Evolutionary conservation across 495 filamentous ascomycete genomes (phyloP).

Genomic region (Penicillium longicatenatum): DNA sequence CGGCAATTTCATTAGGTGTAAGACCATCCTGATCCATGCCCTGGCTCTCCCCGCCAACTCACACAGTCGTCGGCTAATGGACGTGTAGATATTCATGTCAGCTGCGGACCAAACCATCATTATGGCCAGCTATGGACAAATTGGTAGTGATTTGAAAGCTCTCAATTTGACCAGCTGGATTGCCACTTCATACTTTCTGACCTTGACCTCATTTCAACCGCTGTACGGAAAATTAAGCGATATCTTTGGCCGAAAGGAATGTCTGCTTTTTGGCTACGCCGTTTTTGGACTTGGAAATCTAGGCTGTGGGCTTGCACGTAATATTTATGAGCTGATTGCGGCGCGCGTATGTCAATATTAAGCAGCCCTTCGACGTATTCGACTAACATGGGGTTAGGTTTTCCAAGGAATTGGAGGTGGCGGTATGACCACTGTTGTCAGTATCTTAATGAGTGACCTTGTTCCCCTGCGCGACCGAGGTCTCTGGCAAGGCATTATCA

Average conservation of each 20-base stretch:
- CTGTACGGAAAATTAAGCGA: slow-evolving; percentile 78
- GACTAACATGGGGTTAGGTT: slow-evolving; percentile 25
- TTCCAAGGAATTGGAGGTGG: slow-evolving; percentile 80
- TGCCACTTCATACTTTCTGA: slow-evolving; percentile 75
- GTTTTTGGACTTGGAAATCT: slow-evolving; percentile 76
- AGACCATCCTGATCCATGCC: slow-evolving; percentile 11
- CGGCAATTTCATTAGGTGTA: slow-evolving; percentile 56
- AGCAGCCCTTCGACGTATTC: not conserved
- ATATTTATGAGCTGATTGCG: slow-evolving; percentile 70
- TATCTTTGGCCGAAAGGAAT: slow-evolving; percentile 81
- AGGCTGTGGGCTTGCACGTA: slow-evolving; percentile 68
- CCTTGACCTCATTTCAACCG: slow-evolving; percentile 76
- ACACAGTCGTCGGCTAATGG: slow-evolving; percentile 14
- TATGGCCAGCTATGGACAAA: slow-evolving; percentile 75
- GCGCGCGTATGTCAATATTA: slow-evolving; percentile 50
- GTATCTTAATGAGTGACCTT: slow-evolving; percentile 77
- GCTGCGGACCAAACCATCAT: slow-evolving; percentile 84
- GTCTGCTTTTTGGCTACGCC: slow-evolving; percentile 70
- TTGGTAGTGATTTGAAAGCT: slow-evolving; percentile 78
- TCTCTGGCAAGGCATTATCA: slow-evolving; percentile 80
- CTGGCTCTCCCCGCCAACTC: not conserved
- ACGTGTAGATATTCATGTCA: slow-evolving; percentile 61
- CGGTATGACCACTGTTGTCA: slow-evolving; percentile 81
- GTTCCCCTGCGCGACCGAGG: slow-evolving; percentile 76
- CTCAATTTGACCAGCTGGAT: slow-evolving; percentile 85